phyloP scores from a whole-genome alignment of 2,329 filamentous ascomycete species.

The Bipolaris gigantea region DNA sequence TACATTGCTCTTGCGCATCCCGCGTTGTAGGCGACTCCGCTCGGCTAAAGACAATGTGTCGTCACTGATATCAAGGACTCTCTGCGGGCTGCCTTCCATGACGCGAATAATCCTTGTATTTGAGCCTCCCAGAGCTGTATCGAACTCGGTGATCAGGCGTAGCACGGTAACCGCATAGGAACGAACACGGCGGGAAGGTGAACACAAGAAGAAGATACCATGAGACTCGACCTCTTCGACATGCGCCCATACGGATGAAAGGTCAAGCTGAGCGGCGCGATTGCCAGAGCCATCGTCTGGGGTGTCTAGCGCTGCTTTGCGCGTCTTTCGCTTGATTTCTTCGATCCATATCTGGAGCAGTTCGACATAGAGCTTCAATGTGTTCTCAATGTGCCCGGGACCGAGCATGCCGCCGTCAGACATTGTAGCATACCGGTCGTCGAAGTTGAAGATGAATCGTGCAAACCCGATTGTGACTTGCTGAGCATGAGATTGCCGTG shows the following conservation, averaged over 20 bases:
- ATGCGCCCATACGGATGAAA: constrained; percentile 86
- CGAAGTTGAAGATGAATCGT: constrained; percentile 97
- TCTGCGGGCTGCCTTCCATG: constrained; percentile 83
- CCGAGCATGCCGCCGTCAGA: constrained; percentile 97
- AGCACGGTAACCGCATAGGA: constrained; percentile 91
- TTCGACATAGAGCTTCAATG: constrained; percentile 88
- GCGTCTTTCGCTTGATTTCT: constrained; percentile 85
- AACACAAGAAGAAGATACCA: constrained; percentile 95
- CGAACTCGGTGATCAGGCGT: constrained; percentile 89
- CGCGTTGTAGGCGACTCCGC: constrained; percentile 85
- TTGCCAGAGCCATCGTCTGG: constrained; percentile 68
- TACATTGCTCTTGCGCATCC: constrained; percentile 79
- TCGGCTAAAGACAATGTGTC: constrained; percentile 91
- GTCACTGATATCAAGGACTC: constrained; percentile 89
- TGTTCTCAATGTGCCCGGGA: constrained; percentile 91
- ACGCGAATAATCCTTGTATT: constrained; percentile 86
- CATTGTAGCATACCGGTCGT: constrained; percentile 96
- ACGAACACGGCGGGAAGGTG: constrained; percentile 86
- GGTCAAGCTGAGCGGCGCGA: constrained; percentile 75
- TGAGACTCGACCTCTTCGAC: constrained; percentile 97
- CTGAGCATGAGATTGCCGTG: constrained; percentile 87
- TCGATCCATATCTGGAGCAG: constrained; percentile 96
- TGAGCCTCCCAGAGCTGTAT: constrained; percentile 80
- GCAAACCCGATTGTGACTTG: constrained; percentile 97
- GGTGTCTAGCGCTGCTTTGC: constrained; percentile 67